Base-by-base conservation (phyloP, 2,329 filamentous ascomycete species). In the Curvularia sp. region DNA sequence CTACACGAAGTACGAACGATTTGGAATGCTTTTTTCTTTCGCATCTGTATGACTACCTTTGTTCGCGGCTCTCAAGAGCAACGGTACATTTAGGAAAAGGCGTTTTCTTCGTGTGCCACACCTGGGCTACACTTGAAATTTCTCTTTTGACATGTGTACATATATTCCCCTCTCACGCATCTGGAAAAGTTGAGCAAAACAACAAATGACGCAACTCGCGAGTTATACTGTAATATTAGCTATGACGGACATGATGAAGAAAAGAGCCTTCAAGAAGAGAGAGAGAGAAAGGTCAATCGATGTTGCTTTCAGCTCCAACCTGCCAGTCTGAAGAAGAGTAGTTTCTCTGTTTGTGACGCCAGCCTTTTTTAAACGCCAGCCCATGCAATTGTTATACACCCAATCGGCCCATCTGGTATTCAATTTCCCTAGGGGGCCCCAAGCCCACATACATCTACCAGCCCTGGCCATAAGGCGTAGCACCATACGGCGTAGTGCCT, bases 381-480 rank as follows among this genome's bases (percentile, higher is more conserved):
- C 69, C 63, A 71, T 73, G 70, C 70, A 66, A 47, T 60, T 70
- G 48, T 66, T 66, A 36, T 68, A 66, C 60, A 69, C 12, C 49
- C 27, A 53, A 27, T 28, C 18, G 28, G 27, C 10, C 21, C 25
- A 45, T 36, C 9, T 23, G 27, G 27, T 47, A 30, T 47, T 47
- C 43, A 32, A 34, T 32, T 47, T 47, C 15, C 12, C 13, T 15
- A 5, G n/a, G n/a, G n/a, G 23, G 7, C 28, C 9, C n/a, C 18
- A 21, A 32, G 10, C 3, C 12, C 2, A 7, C 9, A 45, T 19
- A 46, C n/a, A 13, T 52, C 56, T 67, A 71, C 68, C 69, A 65
- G 49, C 32, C 52, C 61, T 67, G 72, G 39, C 86, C 86, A 69
- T 89, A 89, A 9, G 86, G 85, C 10, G 86, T 87, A 27, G 84